Evolutionary conservation across 106 monocot species (phyloP), one percentile per base, ranked within the genome.

Genomic region (Ottelia alismoides): DNA sequence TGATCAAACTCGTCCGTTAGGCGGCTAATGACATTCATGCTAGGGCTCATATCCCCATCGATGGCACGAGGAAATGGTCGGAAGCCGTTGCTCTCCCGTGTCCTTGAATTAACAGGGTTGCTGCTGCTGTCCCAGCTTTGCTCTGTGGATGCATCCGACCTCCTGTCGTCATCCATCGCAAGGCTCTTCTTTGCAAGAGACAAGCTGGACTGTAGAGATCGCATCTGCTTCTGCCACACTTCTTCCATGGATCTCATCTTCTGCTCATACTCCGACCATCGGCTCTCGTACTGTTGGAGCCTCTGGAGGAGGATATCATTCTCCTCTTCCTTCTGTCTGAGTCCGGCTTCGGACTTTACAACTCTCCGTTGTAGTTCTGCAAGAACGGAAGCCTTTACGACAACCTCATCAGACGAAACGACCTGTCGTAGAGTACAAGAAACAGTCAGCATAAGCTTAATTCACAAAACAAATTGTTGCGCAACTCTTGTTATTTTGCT

Each of bases 211-310:
- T 98, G 96, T 27, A 98, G 47, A 1, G 96, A 89, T 26, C 72
- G 65, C 96, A 98, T 90, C 58, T 98, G 96, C 44, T 77, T 85
- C 70, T 98, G 96, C 96, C 96, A 98, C 28, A 90, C 65, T 60
- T 98, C 96, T 62, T 98, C 96, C 96, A 98, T 98, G 49, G 90
- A 82, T 51, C 57, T 77, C 96, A 98, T 98, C 40, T 90, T 98
- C 57, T 76, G 71, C 58, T 98, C 89, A 20, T 98, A 98, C 18
- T 77, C 96, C 3, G 79, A 74, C 96, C 96, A 98, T 2, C 85
- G 66, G 52, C 27, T 75, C 44, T 90, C 89, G 1, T 98, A 98
- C 64, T 90, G 88, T 27, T 80, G 82, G 25, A 98, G 74, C 29
- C 79, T 68, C 54, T 85, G 90, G 11, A 77, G 72, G 31, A 98